Percentiles rank a stretch among this genome's conserved stretches.
Conservation (phyloP, 495 filamentous ascomycete species). For the Amphirosellinia nigrospora region DNA sequence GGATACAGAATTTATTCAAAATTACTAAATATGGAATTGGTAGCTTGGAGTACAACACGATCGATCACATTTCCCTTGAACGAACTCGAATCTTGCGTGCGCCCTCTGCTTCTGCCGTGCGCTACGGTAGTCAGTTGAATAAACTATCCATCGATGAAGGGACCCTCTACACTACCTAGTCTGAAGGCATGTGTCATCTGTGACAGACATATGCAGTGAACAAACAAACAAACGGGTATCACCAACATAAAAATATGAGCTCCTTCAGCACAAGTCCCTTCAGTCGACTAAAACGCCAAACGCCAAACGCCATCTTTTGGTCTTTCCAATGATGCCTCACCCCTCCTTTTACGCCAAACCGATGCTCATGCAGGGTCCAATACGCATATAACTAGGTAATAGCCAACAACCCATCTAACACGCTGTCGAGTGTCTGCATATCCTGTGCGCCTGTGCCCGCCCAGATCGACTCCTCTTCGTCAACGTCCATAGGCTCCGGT, state of each 20-base stretch:
- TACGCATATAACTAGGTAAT: slow-evolving; percentile 33
- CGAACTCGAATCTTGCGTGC: not conserved
- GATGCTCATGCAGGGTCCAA: slow-evolving; percentile 15
- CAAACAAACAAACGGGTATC: slow-evolving; percentile 23
- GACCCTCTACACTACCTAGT: slow-evolving; percentile 2
- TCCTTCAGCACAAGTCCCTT: slow-evolving; percentile 17
- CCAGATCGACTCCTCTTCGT: slow-evolving; percentile 71
- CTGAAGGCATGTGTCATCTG: not conserved
- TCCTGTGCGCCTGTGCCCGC: slow-evolving; percentile 70
- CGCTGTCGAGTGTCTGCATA: slow-evolving; percentile 64
- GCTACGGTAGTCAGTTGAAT: not conserved
- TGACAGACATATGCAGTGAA: slow-evolving; percentile 7
- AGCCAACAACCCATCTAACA: slow-evolving; percentile 67
- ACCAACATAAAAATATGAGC: slow-evolving; percentile 6
- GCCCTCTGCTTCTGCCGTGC: not conserved
- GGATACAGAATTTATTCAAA: not conserved
- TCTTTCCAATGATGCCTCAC: slow-evolving; percentile 19
- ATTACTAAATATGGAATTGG: not conserved
- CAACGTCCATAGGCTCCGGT: slow-evolving; percentile 67
- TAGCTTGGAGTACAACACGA: not conserved
- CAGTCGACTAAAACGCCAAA: slow-evolving; percentile 12
- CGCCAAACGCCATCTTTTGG: slow-evolving; percentile 22
- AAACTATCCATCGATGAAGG: not conserved
- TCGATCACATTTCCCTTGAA: not conserved
- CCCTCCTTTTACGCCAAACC: slow-evolving; percentile 25